Evolutionary conservation across 768 basidiomycete genomes (phyloP).

Genomic region (Pleurotus giganteus): DNA sequence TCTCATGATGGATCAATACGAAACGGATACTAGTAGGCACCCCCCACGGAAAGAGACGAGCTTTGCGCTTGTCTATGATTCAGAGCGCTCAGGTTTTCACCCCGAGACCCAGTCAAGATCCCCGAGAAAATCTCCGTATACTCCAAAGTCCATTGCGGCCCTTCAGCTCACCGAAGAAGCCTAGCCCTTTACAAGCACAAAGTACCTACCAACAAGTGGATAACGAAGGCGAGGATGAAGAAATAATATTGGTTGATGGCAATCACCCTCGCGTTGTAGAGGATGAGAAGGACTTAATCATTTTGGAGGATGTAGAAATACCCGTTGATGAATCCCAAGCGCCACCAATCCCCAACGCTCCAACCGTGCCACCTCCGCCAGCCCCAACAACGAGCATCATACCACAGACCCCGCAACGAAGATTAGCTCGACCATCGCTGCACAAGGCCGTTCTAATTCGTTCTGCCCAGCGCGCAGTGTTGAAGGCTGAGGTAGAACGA

Average conservation of each 20-base stretch:
- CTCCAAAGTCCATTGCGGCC: constrained; percentile 49
- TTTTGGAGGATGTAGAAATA: constrained; percentile 63
- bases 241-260: constrained; percentile 63
- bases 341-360: constrained; percentile 10
- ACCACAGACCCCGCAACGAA: constrained; percentile 34
- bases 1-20: neutral
- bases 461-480: constrained; percentile 60
- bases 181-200: neutral
- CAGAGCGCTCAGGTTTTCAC: constrained; percentile 72
- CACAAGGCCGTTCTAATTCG: constrained; percentile 72
- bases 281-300: constrained; percentile 68
- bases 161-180: constrained; percentile 19
- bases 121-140: constrained; percentile 60
- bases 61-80: constrained; percentile 74
- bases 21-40: constrained; percentile 20
- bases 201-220: constrained; percentile 15
- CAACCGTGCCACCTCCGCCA: constrained; percentile 14
- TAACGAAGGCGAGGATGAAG: constrained; percentile 40
- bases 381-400: constrained; percentile 21
- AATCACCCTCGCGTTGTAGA: constrained; percentile 66
- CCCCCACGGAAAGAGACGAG: constrained; percentile 30
- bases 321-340: constrained; percentile 7
- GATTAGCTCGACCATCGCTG: constrained; percentile 41
- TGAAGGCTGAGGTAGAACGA: constrained; percentile 51
- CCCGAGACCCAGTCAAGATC: constrained; percentile 57